Base-by-base conservation (phyloP, 208 protist species). In the Leishmania arabica region DNA sequence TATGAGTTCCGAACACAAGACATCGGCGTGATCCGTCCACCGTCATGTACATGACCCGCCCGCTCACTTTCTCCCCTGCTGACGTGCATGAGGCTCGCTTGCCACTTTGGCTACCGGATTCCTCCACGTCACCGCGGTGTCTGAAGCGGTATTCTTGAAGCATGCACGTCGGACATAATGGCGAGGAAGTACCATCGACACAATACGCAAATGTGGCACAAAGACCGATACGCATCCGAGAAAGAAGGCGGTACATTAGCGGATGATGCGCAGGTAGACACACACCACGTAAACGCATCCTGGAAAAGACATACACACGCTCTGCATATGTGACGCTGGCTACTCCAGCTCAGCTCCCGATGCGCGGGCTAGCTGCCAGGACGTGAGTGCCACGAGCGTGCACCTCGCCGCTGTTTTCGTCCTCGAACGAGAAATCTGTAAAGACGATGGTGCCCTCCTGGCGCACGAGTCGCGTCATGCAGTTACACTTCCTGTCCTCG, bases 341-440 rank as follows among this genome's bases (percentile, higher is more conserved):
- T 17, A 13, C 66, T 53, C 64, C 34, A 47, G 49, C 24, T 76
- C 72, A 76, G 49, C 53, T 27, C 60, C 34, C 51, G 72, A 47
- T 49, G 42, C 8, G 15, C 40, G 74, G 21, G 81, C 47, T 56
- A 58, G 40, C 7, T 40, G 34, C 24, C 64, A 97, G 75, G 19
- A 94, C 82, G 80, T 97, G 94, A 3, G 92, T 92, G 34, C 94
- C 94, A 40, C 91, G 89, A 1, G 92, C 88, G 82, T 94, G 92
- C 15, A 97, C 86, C 74, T 92, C 89, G 9, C 86, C 84, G 7
- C 80, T 88, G 7, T 72, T 79, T 72, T 90, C 87, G 68, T 95
- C 90, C 79, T 95, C 86, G 70, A 97, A 95, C 1, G 88, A 89
- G 65, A 95, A 97, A 58, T 95, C 91, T 31, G 91, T 91, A 70